A percentile compares a stretch with the other conserved stretches of the same genome.
Evolutionary conservation across 1,139 yeast species (phyloP).

Genomic region (Yamadazyma pseudoaaseri): DNA sequence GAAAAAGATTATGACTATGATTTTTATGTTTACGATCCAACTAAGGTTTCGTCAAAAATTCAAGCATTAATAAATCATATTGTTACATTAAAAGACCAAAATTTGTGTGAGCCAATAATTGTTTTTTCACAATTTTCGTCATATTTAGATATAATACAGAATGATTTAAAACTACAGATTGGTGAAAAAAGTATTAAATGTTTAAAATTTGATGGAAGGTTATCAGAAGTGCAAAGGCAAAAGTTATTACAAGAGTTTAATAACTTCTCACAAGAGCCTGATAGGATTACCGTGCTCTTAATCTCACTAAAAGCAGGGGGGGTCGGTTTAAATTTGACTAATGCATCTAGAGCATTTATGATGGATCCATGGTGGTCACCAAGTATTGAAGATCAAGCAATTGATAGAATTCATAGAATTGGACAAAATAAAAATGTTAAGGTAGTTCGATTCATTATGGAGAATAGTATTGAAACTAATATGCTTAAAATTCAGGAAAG

Average conservation of each 20-base stretch:
- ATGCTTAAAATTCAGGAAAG: slow-evolving; percentile 87
- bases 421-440: slow-evolving; percentile 78
- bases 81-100: slow-evolving; percentile 48
- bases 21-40: slow-evolving; percentile 47
- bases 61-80: slow-evolving; percentile 67
- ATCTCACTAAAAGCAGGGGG: slow-evolving; percentile 93
- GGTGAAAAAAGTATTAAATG: slow-evolving; percentile 26
- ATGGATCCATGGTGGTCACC: slow-evolving; percentile 99
- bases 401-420: slow-evolving; percentile 89
- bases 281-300: slow-evolving; percentile 55
- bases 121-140: slow-evolving; percentile 92
- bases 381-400: slow-evolving; percentile 91
- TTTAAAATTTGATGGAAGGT: slow-evolving; percentile 76
- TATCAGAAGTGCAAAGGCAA: slow-evolving; percentile 66
- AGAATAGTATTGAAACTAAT: slow-evolving; percentile 83
- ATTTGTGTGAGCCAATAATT: slow-evolving; percentile 70
- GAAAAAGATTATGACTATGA: slow-evolving; percentile 26
- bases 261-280: slow-evolving; percentile 21
- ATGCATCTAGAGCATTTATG: slow-evolving; percentile 83
- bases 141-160: slow-evolving; percentile 72
- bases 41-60: slow-evolving; percentile 67
- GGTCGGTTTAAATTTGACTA: slow-evolving; percentile 86
- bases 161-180: slow-evolving; percentile 49
- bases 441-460: slow-evolving; percentile 78
- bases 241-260: slow-evolving; percentile 57